A percentile compares a stretch with the other conserved stretches of the same genome.
These are phyloP conservation scores for Angomonas deanei DNA, from an alignment of 208 protist species.

Conservation along the genomic window DNA sequence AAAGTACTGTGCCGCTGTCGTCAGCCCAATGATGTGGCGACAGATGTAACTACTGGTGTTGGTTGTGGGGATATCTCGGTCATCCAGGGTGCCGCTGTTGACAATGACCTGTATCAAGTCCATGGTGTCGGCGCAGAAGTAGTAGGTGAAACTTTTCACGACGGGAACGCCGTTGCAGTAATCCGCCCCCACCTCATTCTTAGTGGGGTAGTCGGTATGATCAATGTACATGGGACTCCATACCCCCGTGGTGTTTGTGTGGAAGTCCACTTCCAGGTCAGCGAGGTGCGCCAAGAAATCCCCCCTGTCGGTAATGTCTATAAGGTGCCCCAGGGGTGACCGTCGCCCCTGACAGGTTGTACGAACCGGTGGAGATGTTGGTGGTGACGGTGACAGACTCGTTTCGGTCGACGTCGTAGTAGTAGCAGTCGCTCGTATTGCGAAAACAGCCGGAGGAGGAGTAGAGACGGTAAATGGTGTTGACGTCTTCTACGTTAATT, in stretches of 20 bases:
- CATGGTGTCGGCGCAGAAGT: slow-evolving; percentile 9
- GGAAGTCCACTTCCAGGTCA: background rate
- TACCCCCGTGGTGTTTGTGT: background rate
- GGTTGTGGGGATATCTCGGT: too few relatives aligned
- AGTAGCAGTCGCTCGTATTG: slow-evolving; percentile 1
- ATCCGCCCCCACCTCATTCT: background rate
- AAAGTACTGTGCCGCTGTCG: background rate
- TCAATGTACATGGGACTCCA: slow-evolving; percentile 12
- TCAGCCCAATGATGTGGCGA: background rate
- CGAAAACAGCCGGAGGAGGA: slow-evolving; percentile 9
- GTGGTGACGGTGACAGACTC: slow-evolving; percentile 1
- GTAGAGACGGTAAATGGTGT: background rate
- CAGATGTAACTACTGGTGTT: too few relatives aligned
- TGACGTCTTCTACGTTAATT: background rate
- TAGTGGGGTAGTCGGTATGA: background rate
- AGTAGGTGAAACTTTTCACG: slow-evolving; percentile 17
- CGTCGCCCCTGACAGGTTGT: background rate
- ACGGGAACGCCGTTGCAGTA: background rate
- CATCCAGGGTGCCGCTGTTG: background rate
- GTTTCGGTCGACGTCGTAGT: slow-evolving; percentile 8
- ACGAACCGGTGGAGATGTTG: background rate
- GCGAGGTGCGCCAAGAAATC: background rate
- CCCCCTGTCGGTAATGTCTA: background rate
- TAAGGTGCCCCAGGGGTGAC: background rate
- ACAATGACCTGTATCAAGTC: background rate